Conservation (phyloP, 495 filamentous ascomycete species). For the Filosporella fistucella region DNA sequence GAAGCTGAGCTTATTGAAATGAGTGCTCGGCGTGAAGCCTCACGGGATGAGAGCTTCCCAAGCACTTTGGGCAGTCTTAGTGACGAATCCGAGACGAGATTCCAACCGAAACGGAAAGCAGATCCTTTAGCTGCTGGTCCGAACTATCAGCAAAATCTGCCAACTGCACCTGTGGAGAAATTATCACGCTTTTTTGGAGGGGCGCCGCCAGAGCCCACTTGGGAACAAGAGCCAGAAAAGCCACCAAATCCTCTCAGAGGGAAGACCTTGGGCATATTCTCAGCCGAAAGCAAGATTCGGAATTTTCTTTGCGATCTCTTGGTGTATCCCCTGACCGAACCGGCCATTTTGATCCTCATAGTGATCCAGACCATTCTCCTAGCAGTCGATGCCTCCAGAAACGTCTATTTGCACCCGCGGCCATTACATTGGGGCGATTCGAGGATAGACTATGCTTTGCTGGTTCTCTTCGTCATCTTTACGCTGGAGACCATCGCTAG, state of each 20-base stretch:
- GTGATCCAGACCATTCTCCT: conserved; percentile 83
- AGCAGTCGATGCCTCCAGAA: conserved; percentile 70
- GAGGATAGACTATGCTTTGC: conserved; percentile 72
- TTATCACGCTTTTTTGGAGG: conserved; percentile 16
- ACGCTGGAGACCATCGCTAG: conserved; percentile 79
- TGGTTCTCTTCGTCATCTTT: conserved; percentile 85
- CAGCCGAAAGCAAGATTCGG: conserved; percentile 70
- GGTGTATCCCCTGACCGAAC: conserved; percentile 85
- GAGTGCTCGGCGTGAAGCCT: conserved; percentile 20
- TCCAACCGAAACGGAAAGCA: conserved; percentile 16
- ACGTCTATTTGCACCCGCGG: conserved; percentile 52
- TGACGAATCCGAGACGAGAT: conserved; percentile 15
- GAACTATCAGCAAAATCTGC: conserved; percentile 3
- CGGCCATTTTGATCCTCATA: conserved; percentile 81
- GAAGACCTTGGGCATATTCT: conserved; percentile 79
- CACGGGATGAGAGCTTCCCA: conserved; percentile 5
- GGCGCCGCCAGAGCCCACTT: conserved; percentile 3
- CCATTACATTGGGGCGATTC: conserved; percentile 57
- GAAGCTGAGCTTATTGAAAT: conserved; percentile 48
- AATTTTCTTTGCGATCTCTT: conserved; percentile 77
- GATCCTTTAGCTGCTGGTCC: conserved; percentile 19
- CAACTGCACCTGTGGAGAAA: conserved; percentile 22
- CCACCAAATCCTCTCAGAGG: conserved; percentile 76
- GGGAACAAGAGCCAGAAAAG: conserved; percentile 13
- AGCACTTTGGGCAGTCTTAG: conserved; percentile 16